These are phyloP conservation scores for Emmonsiellopsis sp. DNA, from an alignment of 2,329 filamentous ascomycete species.

Conservation along the genomic window DNA sequence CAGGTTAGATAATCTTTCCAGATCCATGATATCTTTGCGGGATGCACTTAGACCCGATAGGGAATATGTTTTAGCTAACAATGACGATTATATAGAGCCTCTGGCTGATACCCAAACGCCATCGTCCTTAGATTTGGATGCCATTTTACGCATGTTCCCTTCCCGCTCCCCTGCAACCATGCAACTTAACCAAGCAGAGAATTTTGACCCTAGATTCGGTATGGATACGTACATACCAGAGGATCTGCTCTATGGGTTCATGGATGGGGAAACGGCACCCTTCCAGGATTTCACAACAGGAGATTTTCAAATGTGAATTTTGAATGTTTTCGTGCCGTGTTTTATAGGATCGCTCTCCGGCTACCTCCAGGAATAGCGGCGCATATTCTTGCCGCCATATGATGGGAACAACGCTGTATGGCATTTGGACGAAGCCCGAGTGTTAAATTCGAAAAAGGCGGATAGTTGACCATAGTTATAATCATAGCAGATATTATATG, in stretches of 20 bases:
- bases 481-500: no score
- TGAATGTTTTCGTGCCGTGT: not conserved
- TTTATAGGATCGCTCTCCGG: not conserved
- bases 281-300: conserved; percentile 11
- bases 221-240: conserved; percentile 10
- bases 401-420: no score
- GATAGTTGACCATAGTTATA: no score
- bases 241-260: conserved; percentile 13
- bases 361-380: not conserved
- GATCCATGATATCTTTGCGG: not conserved
- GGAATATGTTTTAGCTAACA: not conserved
- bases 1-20: conserved; percentile 6
- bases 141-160: conserved; percentile 14
- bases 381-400: no score
- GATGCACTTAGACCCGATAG: not conserved
- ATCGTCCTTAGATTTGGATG: conserved; percentile 12
- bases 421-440: no score
- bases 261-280: conserved; percentile 11
- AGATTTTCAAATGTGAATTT: conserved; percentile 7
- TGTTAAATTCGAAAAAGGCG: no score
- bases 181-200: conserved; percentile 6
- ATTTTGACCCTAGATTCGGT: conserved; percentile 5
- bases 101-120: conserved; percentile 10
- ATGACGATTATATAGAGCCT: conserved; percentile 1
- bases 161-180: conserved; percentile 7